Base-by-base conservation (phyloP, 75 land plant species). In the Cryptomeria japonica region DNA sequence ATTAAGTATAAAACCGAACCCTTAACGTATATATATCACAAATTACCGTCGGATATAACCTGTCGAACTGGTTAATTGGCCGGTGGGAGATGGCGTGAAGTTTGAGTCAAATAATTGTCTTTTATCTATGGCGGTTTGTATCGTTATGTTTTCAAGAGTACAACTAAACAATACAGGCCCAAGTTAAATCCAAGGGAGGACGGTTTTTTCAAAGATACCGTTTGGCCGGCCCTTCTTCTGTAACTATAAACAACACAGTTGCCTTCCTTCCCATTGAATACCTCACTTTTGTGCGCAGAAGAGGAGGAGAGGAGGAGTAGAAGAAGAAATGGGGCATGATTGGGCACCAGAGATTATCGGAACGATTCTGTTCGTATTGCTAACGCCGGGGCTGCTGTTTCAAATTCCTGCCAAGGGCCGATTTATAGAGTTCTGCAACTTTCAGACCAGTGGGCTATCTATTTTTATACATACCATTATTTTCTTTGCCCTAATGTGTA, bases 381-480 rank as follows among this genome's bases (percentile, higher is more conserved):
- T 92, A 16, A 84, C 93, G 32, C 93, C 93, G 25, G 93, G 93
- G 1, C 56, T 92, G 85, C 39, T 92, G 87, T 77, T 92, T 58
- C 93, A 92, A 86, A 78, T 92, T 36, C 91, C 93, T 15, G 92
- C 89, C 2, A 77, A 80, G 32, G 87, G 83, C 55, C 61, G 90
- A 39, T 86, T 90, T 37, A 87, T 95, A 36, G 96, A 90, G 87
- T 93, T 95, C 86, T 90, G 92, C 39, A 94, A 88, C 87, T 77
- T 89, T 56, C 90, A 89, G 75, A 95, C 95, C 7, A 95, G 96
- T 47, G 90, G 91, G 13, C 80, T 93, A 14, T 90, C 95, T 72
- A 89, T 95, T 4, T 61, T 95, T 42, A 84, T 93, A 37, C 96
- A 95, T 49, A 87, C 95, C 44, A 72, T 95, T 41, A 89, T 95